phyloP scores from a whole-genome alignment of 805 yeast genomes.

The Henningerozyma blattae region DNA sequence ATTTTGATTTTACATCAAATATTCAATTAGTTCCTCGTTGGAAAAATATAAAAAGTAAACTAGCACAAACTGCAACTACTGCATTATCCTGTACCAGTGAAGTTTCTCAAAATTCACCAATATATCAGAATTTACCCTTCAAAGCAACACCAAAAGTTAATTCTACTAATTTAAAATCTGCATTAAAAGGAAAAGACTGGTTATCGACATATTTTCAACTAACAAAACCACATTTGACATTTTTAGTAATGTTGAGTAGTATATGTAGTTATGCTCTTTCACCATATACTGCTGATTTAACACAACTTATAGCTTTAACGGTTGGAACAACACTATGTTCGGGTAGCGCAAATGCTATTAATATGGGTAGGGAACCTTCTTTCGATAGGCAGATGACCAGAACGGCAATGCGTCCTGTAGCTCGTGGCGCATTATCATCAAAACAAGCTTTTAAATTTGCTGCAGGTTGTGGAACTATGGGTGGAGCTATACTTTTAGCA shows the following conservation, averaged over 20 bases:
- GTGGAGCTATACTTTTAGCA: constrained; percentile 50
- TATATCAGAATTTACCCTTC: no score
- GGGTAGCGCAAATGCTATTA: constrained; percentile 92
- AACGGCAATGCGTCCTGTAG: constrained; percentile 84
- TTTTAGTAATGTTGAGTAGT: constrained; percentile 79
- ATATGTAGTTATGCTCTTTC: constrained; percentile 90
- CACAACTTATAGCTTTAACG: constrained; percentile 61
- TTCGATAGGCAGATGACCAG: constrained; percentile 81
- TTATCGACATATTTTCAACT: constrained; percentile 70
- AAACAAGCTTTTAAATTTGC: constrained; percentile 76
- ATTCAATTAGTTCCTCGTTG: no score
- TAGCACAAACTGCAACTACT: no score
- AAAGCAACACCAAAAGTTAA: no score
- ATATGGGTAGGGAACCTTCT: constrained; percentile 92
- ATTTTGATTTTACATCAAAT: no score
- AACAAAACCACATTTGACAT: constrained; percentile 83
- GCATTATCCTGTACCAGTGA: no score
- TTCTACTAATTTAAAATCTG: no score
- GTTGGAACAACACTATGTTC: constrained; percentile 80
- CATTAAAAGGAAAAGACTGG: no score
- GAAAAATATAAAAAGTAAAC: no score
- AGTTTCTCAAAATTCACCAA: no score
- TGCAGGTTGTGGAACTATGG: constrained; percentile 54
- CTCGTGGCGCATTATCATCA: constrained; percentile 66
- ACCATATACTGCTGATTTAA: constrained; percentile 66